These are phyloP conservation scores for Omphalotus guepiniiformis DNA, from an alignment of 768 basidiomycete genomes.

Conservation along the genomic window DNA sequence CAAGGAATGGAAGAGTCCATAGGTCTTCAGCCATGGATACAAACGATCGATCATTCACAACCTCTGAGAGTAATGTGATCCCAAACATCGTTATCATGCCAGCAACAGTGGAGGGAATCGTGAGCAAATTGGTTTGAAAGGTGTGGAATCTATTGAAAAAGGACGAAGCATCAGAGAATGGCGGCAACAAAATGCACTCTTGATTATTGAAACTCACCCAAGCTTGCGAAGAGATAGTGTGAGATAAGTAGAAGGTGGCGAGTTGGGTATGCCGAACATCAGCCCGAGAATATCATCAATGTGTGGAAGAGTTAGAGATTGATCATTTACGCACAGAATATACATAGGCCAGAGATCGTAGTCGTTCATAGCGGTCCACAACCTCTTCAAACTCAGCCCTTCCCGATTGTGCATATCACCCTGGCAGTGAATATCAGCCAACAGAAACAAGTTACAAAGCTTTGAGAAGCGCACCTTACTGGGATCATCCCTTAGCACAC, in stretches of 20 bases:
- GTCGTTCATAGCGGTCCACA: conserved; percentile 54
- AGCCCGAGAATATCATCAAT: conserved; percentile 27
- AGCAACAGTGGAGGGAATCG: conserved; percentile 49
- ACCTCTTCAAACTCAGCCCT: conserved; percentile 41
- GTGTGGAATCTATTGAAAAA: conserved; percentile 44
- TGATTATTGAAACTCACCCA: conserved; percentile 30
- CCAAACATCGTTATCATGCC: conserved; percentile 50
- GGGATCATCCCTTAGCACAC: conserved; percentile 62
- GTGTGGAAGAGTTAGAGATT: conserved; percentile 7
- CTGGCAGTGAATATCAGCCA: conserved; percentile 18
- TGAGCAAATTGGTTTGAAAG: conserved; percentile 55
- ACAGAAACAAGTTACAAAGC: not conserved
- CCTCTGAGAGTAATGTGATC: conserved; percentile 48
- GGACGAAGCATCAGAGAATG: not conserved
- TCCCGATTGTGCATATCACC: conserved; percentile 72
- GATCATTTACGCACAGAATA: conserved; percentile 28
- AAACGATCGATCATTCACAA: conserved; percentile 48
- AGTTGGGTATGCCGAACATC: conserved; percentile 46
- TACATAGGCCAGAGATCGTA: conserved; percentile 69
- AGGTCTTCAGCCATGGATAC: conserved; percentile 51
- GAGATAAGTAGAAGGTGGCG: conserved; percentile 50
- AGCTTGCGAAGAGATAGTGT: conserved; percentile 52
- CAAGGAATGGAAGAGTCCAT: conserved; percentile 59
- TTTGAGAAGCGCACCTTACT: conserved; percentile 35
- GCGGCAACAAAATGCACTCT: not conserved